Base-by-base conservation (phyloP, 192 early-diverging fungal genomes). In the Backusella parvicylindrica region DNA sequence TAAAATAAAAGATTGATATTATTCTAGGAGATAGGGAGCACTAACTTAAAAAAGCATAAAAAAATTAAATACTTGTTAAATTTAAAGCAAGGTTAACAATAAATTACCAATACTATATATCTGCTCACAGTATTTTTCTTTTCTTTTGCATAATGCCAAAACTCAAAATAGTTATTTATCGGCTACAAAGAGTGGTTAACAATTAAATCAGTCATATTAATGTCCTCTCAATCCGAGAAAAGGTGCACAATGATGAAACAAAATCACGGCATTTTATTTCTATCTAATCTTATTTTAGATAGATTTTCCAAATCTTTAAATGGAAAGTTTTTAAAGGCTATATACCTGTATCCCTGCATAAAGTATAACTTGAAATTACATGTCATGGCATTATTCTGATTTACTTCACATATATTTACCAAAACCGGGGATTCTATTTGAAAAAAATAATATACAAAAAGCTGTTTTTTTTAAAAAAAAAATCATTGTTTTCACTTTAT, bases 141-240 rank as follows among this genome's bases (percentile, higher is more conserved):
- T 9, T n/a, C 1, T 68, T 35, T 23, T 38, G 21, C 2, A 37
- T 36, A 36, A 37, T 11, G 11, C 12, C 36, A 68, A 68, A 68
- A 12, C 36, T 37, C n/a, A 33, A 23, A 3, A 12, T 23, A 38
- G 35, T 3, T 23, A 38, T 23, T 36, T 38, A 38, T 36, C n/a
- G 66, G 36, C n/a, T 38, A 11, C 7, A 37, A 67, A 15, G 18
- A 37, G 21, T 12, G n/a, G 66, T 36, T 68, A 38, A 6, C 23
- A 68, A 38, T 68, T 12, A 23, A 68, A 38, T 9, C 11, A 33
- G 18, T 68, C 33, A 38, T 68, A 35, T n/a, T 21, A 36, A 36
- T 23, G 36, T 23, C 66, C 37, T 68, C 66, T 23, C 21, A 68
- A 68, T 26, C 35, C 66, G 66, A 68, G 66, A 33, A 68, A 38